Evolutionary conservation across 345 rosid species (phyloP).

Genomic region (Raphanus raphanistrum): DNA sequence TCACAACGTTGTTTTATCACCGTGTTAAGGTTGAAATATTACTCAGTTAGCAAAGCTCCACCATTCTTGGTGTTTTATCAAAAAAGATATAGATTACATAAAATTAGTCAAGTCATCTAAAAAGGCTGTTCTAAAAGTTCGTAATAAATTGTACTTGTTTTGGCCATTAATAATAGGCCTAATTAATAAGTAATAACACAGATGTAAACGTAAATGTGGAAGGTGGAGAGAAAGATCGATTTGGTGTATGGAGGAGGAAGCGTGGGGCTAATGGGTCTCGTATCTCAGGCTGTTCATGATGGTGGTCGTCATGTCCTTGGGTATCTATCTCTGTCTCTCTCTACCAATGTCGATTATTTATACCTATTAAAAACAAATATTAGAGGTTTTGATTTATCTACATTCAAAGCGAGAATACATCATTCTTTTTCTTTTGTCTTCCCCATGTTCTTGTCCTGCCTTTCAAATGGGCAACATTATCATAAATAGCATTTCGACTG

Average conservation of each 20-base stretch:
- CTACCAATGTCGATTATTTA: neutral
- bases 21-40: neutral
- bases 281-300: constrained; percentile 42
- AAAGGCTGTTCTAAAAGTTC: neutral
- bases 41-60: neutral
- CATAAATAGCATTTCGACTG: constrained; percentile 21
- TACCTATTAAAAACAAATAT: neutral
- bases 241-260: constrained; percentile 47
- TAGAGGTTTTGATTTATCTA: neutral
- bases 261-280: constrained; percentile 45
- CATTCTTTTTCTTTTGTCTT: constrained; percentile 27
- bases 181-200: constrained; percentile 15
- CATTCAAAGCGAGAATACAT: constrained; percentile 26
- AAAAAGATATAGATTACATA: neutral
- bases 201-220: constrained; percentile 6
- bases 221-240: constrained; percentile 41
- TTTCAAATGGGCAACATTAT: constrained; percentile 35
- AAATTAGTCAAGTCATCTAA: neutral
- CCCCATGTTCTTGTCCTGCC: constrained; percentile 30
- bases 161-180: constrained; percentile 10
- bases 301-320: constrained; percentile 46
- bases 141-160: neutral
- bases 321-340: constrained; percentile 3
- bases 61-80: neutral
- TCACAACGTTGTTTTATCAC: neutral